These are phyloP conservation scores for Tolypocladium paradoxum DNA, from an alignment of 2,329 filamentous ascomycete genomes.

Conservation along the genomic window DNA sequence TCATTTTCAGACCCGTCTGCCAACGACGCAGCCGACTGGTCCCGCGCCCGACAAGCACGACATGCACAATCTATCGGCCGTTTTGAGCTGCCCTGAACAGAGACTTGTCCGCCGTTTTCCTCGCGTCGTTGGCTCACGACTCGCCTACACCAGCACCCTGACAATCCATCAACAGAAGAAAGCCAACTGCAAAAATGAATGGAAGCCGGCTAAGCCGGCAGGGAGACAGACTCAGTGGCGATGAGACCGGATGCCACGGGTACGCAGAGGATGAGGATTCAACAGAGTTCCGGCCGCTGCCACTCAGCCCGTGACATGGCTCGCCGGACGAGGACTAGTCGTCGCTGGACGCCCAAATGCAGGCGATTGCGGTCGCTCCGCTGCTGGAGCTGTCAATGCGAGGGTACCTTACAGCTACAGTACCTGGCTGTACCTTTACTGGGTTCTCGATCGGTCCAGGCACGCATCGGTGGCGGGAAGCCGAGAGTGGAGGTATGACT, in stretches of 20 bases:
- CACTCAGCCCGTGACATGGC: not conserved
- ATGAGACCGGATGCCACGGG: not conserved
- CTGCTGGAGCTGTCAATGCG: not conserved
- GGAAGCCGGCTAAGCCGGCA: not conserved
- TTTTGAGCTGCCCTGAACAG: not conserved
- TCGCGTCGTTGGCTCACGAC: not conserved
- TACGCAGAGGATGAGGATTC: not conserved
- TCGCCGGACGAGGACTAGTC: not conserved
- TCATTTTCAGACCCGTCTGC: not conserved
- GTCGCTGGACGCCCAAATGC: not conserved
- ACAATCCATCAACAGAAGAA: not conserved
- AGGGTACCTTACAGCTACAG: not conserved
- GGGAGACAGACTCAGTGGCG: not conserved
- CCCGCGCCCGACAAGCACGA: not conserved
- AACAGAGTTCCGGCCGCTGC: not conserved
- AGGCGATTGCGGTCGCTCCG: not conserved
- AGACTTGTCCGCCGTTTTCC: not conserved
- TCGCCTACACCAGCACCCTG: not conserved
- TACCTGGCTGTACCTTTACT: not conserved
- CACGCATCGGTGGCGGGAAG: conserved; percentile 1
- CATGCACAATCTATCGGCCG: not conserved
- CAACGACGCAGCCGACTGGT: not conserved
- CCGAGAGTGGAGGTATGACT: not conserved
- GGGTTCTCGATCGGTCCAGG: not conserved
- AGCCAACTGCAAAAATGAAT: not conserved